Evolutionary conservation across 1,139 yeast genomes (phyloP), one percentile per base, ranked within the genome.

Genomic region (Saccharomyces hybrid): DNA sequence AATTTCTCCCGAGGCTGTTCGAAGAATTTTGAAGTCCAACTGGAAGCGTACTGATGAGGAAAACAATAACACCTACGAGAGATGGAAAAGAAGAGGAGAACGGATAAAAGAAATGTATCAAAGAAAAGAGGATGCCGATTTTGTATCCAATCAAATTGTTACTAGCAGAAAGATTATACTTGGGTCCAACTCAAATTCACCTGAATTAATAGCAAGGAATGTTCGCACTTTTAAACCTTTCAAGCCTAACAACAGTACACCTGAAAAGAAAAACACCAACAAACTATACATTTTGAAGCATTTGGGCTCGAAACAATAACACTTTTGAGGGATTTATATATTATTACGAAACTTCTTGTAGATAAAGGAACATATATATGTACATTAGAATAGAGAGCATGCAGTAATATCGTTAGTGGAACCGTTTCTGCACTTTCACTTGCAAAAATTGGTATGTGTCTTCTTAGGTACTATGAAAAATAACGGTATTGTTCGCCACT

Each of bases 1-100:
- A 54, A 78, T 89, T 3, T 86, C 95, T 1, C 95, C 96, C 0
- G 96, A 90, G 61, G 88, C 95, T 0, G 79, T 90, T 1, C 73
- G 97, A 55, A 77, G 97, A 58, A 88, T 91, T 9, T 69, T 91
- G 58, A 83, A 80, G 65, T 83, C 95, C 5, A 80, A 78, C 42
- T 91, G 96, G 96, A 72, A 71, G 23, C 97, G 97, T 1, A 78
- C 74, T 1, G 76, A 74, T 3, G 85, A 82, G 50, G 82, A 79
- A 53, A 55, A 61, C 51, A 76, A 72, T 9, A 65, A 70, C 14
- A 60, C 83, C 1, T 65, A 72, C 19, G 72, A 72, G 29, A 74
- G 90, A 55, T 82, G 85, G 78, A 72, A 69, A 47, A 73, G 72
- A 48, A 71, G 84, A 62, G 79, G 80, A 19, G 62, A 59, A 28